phyloP scores from a whole-genome alignment of 1,284 basidiomycete genomes.

The Ceratobasidium sp. region DNA sequence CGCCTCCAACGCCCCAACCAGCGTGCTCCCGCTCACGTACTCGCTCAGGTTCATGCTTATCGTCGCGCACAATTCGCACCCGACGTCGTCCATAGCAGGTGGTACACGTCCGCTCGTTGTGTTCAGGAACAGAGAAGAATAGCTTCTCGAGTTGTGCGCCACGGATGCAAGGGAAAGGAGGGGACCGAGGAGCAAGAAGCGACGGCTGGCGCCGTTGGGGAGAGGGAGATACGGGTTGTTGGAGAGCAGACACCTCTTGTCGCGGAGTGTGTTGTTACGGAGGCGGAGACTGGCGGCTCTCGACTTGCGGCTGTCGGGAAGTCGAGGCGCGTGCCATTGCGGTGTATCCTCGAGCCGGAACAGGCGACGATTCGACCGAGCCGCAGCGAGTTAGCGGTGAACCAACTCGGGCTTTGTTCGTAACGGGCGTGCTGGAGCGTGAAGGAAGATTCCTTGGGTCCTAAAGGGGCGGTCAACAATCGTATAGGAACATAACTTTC shows the following conservation, averaged over 20 bases:
- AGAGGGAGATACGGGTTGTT: conserved; percentile 48
- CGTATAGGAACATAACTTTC: too few species aligned
- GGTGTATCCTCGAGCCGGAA: background rate
- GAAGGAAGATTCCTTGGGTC: conserved; percentile 3
- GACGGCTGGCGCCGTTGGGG: conserved; percentile 59
- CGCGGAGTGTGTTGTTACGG: conserved; percentile 9
- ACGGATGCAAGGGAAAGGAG: conserved; percentile 85
- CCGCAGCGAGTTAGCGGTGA: conserved; percentile 27
- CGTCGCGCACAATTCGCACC: conserved; percentile 16
- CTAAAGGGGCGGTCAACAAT: background rate
- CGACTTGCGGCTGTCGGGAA: background rate
- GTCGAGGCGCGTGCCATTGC: conserved; percentile 4
- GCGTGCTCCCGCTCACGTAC: conserved; percentile 30
- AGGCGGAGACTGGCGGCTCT: conserved; percentile 12
- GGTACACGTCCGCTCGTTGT: conserved; percentile 76
- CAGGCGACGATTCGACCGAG: conserved; percentile 27
- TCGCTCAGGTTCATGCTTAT: conserved; percentile 32
- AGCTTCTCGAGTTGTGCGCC: conserved; percentile 80
- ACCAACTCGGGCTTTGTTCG: background rate
- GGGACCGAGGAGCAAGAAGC: conserved; percentile 57
- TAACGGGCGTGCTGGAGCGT: conserved; percentile 28
- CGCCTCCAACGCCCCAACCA: conserved; percentile 36
- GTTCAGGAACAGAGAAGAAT: conserved; percentile 83
- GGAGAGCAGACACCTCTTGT: conserved; percentile 42
- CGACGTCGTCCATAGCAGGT: conserved; percentile 67